Conservation (phyloP, 73 alveolate species). For the Uronychia setigera region DNA sequence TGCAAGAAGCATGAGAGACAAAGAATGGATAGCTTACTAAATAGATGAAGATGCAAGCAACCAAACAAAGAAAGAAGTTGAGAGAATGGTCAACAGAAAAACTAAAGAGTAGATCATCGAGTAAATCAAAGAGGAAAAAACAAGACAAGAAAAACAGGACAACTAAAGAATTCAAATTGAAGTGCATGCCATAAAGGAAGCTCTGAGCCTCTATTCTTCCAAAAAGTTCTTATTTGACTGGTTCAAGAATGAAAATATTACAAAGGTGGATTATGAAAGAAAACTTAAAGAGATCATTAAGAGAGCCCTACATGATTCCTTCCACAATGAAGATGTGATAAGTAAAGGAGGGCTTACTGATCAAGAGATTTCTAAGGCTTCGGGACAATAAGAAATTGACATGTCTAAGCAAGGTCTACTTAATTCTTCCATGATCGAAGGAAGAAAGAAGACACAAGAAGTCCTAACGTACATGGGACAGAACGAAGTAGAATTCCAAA, state of each 20-base stretch:
- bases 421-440: not conserved
- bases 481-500: not conserved
- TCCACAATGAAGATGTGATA: not conserved
- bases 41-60: not conserved
- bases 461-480: not conserved
- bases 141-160: not conserved
- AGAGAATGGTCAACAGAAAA: conserved; percentile 17
- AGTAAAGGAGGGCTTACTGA: not conserved
- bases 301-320: not conserved
- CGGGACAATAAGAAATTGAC: too few relatives aligned
- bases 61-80: not conserved
- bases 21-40: conserved; percentile 5
- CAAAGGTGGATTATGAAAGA: not conserved
- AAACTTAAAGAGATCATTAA: not conserved
- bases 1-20: conserved; percentile 12
- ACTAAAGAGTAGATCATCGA: conserved; percentile 9
- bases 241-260: not conserved
- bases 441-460: not conserved
- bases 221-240: conserved; percentile 3
- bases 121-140: conserved; percentile 22
- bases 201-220: conserved; percentile 6
- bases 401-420: not conserved
- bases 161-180: conserved; percentile 23
- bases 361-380: too few relatives aligned
- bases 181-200: conserved; percentile 18